These are phyloP conservation scores for Neurospora terricola DNA, from an alignment of 495 filamentous ascomycete genomes.

Conservation along the genomic window DNA sequence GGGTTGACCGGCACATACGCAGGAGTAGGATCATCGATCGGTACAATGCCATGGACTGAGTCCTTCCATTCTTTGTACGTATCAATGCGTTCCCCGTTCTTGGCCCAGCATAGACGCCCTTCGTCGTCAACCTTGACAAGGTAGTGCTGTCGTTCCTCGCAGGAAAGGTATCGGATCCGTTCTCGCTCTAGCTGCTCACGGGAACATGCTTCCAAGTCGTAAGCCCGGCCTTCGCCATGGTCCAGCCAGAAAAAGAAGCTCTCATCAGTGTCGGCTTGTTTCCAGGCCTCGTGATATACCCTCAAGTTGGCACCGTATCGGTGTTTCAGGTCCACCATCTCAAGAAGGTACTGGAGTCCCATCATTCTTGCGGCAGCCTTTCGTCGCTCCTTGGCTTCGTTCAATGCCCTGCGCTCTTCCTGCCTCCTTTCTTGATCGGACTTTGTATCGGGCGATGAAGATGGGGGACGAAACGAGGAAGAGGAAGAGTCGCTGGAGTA, in stretches of 20 bases:
- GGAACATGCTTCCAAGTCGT: constrained; percentile 50
- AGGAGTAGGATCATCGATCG: constrained; percentile 48
- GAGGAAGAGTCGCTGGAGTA: constrained; percentile 5
- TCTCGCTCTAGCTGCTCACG: constrained; percentile 58
- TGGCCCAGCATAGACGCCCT: constrained; percentile 66
- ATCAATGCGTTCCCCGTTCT: constrained; percentile 66
- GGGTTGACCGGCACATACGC: constrained; percentile 24
- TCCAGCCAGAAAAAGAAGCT: constrained; percentile 99
- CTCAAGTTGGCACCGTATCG: constrained; percentile 77
- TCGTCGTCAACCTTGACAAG: constrained; percentile 57
- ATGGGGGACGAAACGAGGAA: constrained; percentile 5
- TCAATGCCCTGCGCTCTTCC: constrained; percentile 25
- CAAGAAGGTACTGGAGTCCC: constrained; percentile 83
- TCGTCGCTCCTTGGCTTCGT: constrained; percentile 35
- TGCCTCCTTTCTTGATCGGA: constrained; percentile 24
- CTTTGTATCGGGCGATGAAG: constrained; percentile 18
- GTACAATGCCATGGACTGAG: constrained; percentile 68
- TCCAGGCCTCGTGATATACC: constrained; percentile 81
- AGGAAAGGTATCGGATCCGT: constrained; percentile 61
- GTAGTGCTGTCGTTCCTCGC: constrained; percentile 63
- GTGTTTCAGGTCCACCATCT: constrained; percentile 88
- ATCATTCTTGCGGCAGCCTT: constrained; percentile 60
- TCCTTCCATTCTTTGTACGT: constrained; percentile 70
- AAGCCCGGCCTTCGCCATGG: constrained; percentile 55
- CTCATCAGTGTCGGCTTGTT: constrained; percentile 60